Conservation (phyloP, 352 stramenopile species). For the Phytophthora aleatoria region DNA sequence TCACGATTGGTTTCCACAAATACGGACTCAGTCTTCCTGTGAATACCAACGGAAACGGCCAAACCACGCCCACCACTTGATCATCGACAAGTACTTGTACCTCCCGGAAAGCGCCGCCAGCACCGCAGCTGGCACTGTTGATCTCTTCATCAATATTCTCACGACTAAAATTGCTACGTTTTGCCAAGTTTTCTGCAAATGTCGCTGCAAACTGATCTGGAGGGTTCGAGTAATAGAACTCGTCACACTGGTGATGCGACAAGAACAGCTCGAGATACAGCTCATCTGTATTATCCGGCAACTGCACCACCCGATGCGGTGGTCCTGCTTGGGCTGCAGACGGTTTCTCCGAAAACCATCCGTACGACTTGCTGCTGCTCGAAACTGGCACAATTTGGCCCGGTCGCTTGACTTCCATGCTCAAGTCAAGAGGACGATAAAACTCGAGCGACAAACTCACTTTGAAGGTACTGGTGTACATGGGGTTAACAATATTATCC, state of each 20-base stretch:
- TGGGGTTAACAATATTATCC: slow-evolving; percentile 66
- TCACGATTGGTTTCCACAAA: slow-evolving; percentile 76
- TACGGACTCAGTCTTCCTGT: slow-evolving; percentile 79
- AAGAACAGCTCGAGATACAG: slow-evolving; percentile 73
- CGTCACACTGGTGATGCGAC: slow-evolving; percentile 77
- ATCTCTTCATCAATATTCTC: slow-evolving; percentile 3
- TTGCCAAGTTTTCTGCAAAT: slow-evolving; percentile 32
- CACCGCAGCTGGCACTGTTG: slow-evolving; percentile 10
- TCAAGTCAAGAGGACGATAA: slow-evolving; percentile 38
- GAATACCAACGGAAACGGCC: slow-evolving; percentile 80
- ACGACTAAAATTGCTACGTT: slow-evolving; percentile 26
- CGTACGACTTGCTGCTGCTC: slow-evolving; percentile 53
- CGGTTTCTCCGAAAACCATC: slow-evolving; percentile 71
- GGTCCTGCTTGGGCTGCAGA: slow-evolving; percentile 26
- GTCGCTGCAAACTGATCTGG: slow-evolving; percentile 27
- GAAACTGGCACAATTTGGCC: slow-evolving; percentile 53
- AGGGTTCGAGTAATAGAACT: slow-evolving; percentile 79
- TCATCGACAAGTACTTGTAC: slow-evolving; percentile 73
- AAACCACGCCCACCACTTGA: slow-evolving; percentile 64
- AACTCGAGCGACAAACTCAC: slow-evolving; percentile 64
- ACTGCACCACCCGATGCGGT: slow-evolving; percentile 47
- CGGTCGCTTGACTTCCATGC: slow-evolving; percentile 28
- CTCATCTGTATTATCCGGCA: slow-evolving; percentile 67
- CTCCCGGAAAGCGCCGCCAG: slow-evolving; percentile 63
- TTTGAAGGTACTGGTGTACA: slow-evolving; percentile 72